A percentile compares a stretch with the other conserved stretches of the same genome.
Conservation (phyloP, 2,329 filamentous ascomycete genomes). For the Colletotrichum lentis region DNA sequence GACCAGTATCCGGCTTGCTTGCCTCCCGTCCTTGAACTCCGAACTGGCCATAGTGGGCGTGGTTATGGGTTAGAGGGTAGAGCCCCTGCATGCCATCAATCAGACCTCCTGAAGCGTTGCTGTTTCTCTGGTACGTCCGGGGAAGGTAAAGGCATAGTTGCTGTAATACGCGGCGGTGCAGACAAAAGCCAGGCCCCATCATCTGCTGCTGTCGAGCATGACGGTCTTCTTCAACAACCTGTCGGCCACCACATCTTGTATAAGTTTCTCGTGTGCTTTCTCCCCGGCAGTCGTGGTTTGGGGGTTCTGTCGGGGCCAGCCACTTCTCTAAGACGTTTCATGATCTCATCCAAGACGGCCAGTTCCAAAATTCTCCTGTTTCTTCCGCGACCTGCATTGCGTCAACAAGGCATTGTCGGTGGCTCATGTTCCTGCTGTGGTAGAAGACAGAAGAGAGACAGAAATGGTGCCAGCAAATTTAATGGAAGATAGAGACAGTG, state of each 20-base stretch:
- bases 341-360: slow-evolving; percentile 42
- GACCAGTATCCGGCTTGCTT: slow-evolving; percentile 13
- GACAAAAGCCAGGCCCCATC: slow-evolving; percentile 43
- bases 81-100: not conserved
- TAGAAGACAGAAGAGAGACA: too few relatives aligned
- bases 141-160: slow-evolving; percentile 34
- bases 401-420: not conserved
- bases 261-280: slow-evolving; percentile 45
- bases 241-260: slow-evolving; percentile 40
- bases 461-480: too few relatives aligned
- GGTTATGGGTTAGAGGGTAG: slow-evolving; percentile 2
- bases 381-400: slow-evolving; percentile 7
- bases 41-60: slow-evolving; percentile 45
- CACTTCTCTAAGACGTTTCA: slow-evolving; percentile 38
- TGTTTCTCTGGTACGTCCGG: slow-evolving; percentile 39
- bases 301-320: slow-evolving; percentile 38
- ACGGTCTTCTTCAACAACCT: slow-evolving; percentile 28
- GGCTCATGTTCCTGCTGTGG: not conserved
- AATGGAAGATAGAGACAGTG: not conserved
- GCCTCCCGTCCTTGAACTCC: slow-evolving; percentile 41
- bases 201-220: slow-evolving; percentile 39
- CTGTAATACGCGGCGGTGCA: slow-evolving; percentile 39
- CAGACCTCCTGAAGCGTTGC: not conserved
- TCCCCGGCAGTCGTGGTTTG: slow-evolving; percentile 37
- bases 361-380: slow-evolving; percentile 41